Evolutionary conservation across 1,284 basidiomycete species (phyloP), one percentile per base, ranked within the genome.

Genomic region (Leccinum solheimii): DNA sequence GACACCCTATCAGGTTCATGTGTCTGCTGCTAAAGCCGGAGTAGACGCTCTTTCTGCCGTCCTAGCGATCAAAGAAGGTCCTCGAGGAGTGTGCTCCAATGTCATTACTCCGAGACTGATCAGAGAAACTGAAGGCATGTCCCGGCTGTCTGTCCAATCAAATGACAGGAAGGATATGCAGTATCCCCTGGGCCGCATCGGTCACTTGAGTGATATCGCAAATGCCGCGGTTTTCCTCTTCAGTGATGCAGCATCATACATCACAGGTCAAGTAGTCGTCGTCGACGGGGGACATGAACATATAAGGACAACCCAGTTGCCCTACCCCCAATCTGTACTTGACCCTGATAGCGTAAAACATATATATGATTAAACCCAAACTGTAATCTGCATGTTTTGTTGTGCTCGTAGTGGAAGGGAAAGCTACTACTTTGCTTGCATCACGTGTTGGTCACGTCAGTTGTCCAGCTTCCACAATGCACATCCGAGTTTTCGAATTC

Each of bases 1-100:
- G 11, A 88, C 90, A n/a, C 92, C 94, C 1, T 95, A 89, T 75
- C 96, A 98, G 77, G 91, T 87, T 4, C 96, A 98, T 71, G 93
- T 97, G 7, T 94, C 92, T 23, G 94, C 96, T 13, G 97, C 96
- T 21, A 98, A 98, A 78, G 96, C 96, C 0, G 97, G 86, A 10
- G 87, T 98, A 36, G 96, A 99, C 71, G 94, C 95, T 0, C 78
- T 96, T 5, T 91, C 88, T 59, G 80, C 85, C 10, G 94, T 93
- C 2, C 78, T 98, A 23, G 95, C 96, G 0, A 86, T 97, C 13
- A 96, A 98, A 76, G 94, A 97, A 79, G 96, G 95, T 2, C 95
- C 95, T 6, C 84, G 88, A 68, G 97, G 96, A n/a, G 88, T 98
- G 38, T 87, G 96, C 57, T 93, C 92, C 43, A 98, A 98, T 73